Evolutionary conservation across 2,329 filamentous ascomycete genomes (phyloP), one percentile per base, ranked within the genome.

Genomic region (Aschersonia sp.): DNA sequence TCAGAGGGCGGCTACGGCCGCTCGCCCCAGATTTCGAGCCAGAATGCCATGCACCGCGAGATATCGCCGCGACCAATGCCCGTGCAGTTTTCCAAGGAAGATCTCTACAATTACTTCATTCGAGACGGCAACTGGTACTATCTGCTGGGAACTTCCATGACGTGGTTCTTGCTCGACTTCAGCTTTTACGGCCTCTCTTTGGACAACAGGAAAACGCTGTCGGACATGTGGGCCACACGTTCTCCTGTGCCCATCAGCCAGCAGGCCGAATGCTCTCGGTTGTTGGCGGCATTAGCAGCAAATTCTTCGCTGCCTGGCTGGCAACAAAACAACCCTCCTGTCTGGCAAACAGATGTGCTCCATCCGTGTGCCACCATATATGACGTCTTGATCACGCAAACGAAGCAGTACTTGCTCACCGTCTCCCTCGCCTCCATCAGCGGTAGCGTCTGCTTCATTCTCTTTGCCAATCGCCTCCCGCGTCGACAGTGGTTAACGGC

Each of bases 111-210:
- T 52, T 75, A 70, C 57, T 73, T 76, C 47, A 66, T 76, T 62
- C 58, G 57, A 32, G 62, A 63, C 49, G 54, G 61, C 22, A 60
- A 62, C 55, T 61, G 59, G 63, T 52, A 55, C 32, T 63, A 66
- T 47, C 54, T 69, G 7, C 50, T 64, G 9, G 62, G 60, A 32
- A 73, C 73, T 2, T 67, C 70, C 0, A 56, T 68, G 35, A 63
- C 68, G 43, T 77, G 74, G 73, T 65, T 74, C 12, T 62, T 76
- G 1, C 60, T 77, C n/a, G 73, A 77, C 45, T 64, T 76, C 47
- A 70, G 69, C 1, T 76, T 75, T 49, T 77, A 76, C 50, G 73
- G 73, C 6, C 67, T 74, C 47, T 69, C 69, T 2, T 61, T 76
- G 12, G 70, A 70, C 49, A 67, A 66, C 44, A 58, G 63, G 30